These are phyloP conservation scores for Spinellus fusiger DNA, from an alignment of 192 early-diverging fungal species.

Conservation along the genomic window DNA sequence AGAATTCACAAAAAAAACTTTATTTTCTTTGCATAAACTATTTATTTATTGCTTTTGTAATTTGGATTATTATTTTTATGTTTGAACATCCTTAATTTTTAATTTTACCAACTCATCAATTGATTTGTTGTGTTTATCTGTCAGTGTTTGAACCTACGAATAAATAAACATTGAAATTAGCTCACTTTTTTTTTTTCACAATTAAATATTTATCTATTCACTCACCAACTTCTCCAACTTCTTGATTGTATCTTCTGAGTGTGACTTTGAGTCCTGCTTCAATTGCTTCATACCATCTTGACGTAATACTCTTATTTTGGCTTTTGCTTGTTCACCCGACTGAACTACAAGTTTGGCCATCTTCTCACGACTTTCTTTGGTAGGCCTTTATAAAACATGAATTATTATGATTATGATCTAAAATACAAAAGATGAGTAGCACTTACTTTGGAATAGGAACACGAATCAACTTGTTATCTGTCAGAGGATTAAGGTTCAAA, in stretches of 20 bases:
- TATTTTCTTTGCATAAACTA: too few species aligned
- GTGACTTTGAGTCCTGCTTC: constrained; percentile 53
- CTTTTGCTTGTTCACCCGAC: constrained; percentile 62
- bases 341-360: constrained; percentile 57
- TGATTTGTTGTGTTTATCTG: constrained; percentile 57
- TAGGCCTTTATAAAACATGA: constrained; percentile 38
- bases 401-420: background rate
- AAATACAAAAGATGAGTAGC: background rate
- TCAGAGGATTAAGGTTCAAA: constrained; percentile 74
- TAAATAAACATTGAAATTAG: background rate
- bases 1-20: too few species aligned
- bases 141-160: constrained; percentile 48
- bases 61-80: constrained; percentile 11
- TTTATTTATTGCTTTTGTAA: too few species aligned
- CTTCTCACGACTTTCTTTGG: constrained; percentile 70
- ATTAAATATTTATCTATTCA: background rate
- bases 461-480: constrained; percentile 60
- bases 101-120: constrained; percentile 60
- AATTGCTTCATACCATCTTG: constrained; percentile 71
- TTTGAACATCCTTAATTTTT: constrained; percentile 66
- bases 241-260: constrained; percentile 48
- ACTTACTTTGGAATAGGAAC: constrained; percentile 81
- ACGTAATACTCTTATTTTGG: constrained; percentile 58
- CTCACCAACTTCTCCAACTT: constrained; percentile 53
- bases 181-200: background rate